phyloP scores from a whole-genome alignment of 345 rosid species.

The Salix purpurea region DNA sequence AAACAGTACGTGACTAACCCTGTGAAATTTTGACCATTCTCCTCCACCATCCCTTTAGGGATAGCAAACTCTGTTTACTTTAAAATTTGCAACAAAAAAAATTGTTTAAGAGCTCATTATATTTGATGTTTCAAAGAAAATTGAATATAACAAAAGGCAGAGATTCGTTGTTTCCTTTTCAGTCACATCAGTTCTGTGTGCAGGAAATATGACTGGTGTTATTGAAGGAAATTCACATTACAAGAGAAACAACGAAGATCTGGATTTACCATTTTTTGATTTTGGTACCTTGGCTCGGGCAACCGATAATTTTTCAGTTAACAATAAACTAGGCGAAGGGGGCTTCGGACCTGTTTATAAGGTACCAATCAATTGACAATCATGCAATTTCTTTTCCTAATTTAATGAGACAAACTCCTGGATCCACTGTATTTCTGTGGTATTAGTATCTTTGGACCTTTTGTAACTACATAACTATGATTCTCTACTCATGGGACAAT shows the following conservation, averaged over 20 bases:
- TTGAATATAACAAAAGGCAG: not conserved
- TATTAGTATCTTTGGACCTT: not conserved
- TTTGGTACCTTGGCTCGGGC: not conserved
- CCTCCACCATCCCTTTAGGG: no score
- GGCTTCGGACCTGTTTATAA: slow-evolving; percentile 12
- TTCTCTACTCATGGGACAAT: not conserved
- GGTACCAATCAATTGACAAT: not conserved
- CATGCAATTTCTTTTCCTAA: not conserved
- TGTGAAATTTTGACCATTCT: not conserved
- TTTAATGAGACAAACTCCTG: not conserved
- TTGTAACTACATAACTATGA: not conserved
- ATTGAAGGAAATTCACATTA: not conserved
- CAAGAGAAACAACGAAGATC: not conserved
- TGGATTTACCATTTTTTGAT: not conserved
- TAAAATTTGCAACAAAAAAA: no score
- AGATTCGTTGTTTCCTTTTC: not conserved
- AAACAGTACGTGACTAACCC: not conserved
- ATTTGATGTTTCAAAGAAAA: not conserved
- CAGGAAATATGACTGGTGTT: not conserved
- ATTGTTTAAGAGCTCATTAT: not conserved
- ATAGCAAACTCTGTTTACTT: no score
- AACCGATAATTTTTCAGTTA: not conserved
- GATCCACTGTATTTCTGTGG: not conserved
- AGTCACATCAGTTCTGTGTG: no score
- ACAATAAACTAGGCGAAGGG: slow-evolving; percentile 1